These are phyloP conservation scores for Zizania palustris DNA, from an alignment of 202 grass and related monocot genomes.

Conservation along the genomic window DNA sequence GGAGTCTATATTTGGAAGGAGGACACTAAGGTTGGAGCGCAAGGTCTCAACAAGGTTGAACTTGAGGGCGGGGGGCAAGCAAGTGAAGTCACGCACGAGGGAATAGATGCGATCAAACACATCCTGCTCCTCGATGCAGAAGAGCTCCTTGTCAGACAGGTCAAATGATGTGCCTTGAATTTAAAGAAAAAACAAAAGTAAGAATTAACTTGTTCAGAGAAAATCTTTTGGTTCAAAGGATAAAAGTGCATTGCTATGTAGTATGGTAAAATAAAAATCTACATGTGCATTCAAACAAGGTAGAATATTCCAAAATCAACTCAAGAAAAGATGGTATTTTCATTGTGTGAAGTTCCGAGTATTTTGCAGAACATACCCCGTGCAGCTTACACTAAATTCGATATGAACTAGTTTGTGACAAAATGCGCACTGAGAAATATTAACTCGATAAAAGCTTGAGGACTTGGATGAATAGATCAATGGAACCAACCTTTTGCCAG, in stretches of 20 bases:
- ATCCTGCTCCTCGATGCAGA: slow-evolving; percentile 95
- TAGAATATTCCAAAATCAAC: slow-evolving; percentile 5
- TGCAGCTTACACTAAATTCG: background rate
- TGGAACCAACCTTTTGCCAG: background rate
- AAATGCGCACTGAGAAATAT: background rate
- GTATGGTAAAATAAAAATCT: background rate
- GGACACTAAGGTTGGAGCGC: slow-evolving; percentile 92
- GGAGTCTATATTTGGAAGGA: slow-evolving; percentile 87
- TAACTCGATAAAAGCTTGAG: background rate
- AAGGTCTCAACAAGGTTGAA: slow-evolving; percentile 92
- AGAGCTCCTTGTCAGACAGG: slow-evolving; percentile 85
- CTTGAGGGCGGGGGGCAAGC: slow-evolving; percentile 64
- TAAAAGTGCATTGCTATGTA: background rate
- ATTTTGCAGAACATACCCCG: slow-evolving; percentile 2
- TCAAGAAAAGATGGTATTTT: background rate
- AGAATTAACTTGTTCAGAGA: slow-evolving; percentile 29
- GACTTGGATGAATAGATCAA: background rate
- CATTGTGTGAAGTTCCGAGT: slow-evolving; percentile 14
- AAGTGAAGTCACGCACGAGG: slow-evolving; percentile 69
- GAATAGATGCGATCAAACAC: slow-evolving; percentile 85
- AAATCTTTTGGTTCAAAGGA: slow-evolving; percentile 16
- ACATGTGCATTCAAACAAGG: background rate
- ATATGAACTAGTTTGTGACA: slow-evolving; percentile 6
- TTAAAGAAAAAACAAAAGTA: slow-evolving; percentile 18
- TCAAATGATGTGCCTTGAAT: slow-evolving; percentile 80